Conservation (phyloP, 2,329 filamentous ascomycete genomes). For the Curvularia sp. region DNA sequence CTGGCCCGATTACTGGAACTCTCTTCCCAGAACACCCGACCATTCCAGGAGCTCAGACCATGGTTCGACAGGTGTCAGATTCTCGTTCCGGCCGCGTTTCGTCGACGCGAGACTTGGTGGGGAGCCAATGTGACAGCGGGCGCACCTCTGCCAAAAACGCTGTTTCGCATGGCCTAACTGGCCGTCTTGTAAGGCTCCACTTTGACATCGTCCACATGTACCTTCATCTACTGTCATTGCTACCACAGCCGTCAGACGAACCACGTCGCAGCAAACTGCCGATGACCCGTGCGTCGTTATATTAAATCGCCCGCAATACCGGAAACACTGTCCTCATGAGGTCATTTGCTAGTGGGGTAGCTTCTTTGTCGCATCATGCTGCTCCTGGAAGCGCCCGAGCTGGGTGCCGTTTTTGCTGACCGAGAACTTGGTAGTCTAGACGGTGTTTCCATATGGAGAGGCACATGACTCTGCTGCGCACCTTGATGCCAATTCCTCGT, state of each 20-base stretch:
- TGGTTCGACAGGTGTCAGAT: constrained; percentile 17
- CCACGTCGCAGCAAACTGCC: constrained; percentile 23
- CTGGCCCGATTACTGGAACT: not conserved
- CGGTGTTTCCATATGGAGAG: not conserved
- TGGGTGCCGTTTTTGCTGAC: not conserved
- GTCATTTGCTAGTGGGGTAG: constrained; percentile 3
- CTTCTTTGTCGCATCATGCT: not conserved
- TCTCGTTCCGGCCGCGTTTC: constrained; percentile 22
- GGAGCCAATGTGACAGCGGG: constrained; percentile 6
- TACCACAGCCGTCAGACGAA: constrained; percentile 12
- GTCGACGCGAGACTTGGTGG: constrained; percentile 10
- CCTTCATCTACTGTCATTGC: constrained; percentile 21
- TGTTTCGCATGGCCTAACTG: constrained; percentile 23
- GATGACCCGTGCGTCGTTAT: constrained; percentile 14
- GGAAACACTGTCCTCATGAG: not conserved
- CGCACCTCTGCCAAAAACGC: constrained; percentile 7
- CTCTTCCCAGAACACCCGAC: constrained; percentile 7
- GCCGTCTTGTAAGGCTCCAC: constrained; percentile 8
- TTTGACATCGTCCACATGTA: constrained; percentile 9
- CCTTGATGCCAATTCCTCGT: constrained; percentile 6
- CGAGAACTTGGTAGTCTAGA: not conserved
- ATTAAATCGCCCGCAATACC: constrained; percentile 3
- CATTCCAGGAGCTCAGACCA: constrained; percentile 25
- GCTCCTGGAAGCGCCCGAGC: not conserved
- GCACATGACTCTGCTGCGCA: not conserved